Evolutionary conservation across 2,329 filamentous ascomycete species (phyloP), one percentile per base, ranked within the genome.

Genomic region (Paracoccidioides brasiliensis): DNA sequence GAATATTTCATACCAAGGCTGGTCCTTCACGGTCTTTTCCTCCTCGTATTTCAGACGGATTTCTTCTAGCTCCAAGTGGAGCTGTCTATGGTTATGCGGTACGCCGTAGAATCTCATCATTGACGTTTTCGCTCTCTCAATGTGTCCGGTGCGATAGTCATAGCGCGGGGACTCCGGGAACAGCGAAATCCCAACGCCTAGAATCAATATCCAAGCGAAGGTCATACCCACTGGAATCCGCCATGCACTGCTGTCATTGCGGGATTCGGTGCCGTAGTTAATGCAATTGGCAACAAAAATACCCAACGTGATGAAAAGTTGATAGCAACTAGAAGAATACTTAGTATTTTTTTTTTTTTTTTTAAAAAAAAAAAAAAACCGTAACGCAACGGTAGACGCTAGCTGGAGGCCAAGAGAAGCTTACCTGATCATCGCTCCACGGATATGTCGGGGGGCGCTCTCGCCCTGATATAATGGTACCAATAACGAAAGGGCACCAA

Each of bases 1-100:
- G 61, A 76, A 71, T 56, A 76, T 70, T 59, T 74, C 70, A 57
- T 71, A 68, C 70, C 72, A 74, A 52, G 69, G 61, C 38, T 69
- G 64, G 22, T 64, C 58, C 28, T 70, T 70, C 2, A 70, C 71
- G 28, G 71, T 69, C 14, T 70, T 67, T 63, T 81, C 80, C 41
- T 79, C 78, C 28, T 82, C 79, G 43, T 81, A 72, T 64, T 82
- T 82, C 54, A 73, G 71, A 61, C 79, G 76, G 66, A 83, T 83
- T 57, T 83, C 80, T 37, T 71, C 61, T 57, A 83, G 73, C 60
- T 83, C 80, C 52, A 76, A 71, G 45, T 74, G 68, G 46, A 83
- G 75, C 57, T 76, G 73, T 41, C 73, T 75, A 67, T 83, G 79
- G 62, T 80, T 77, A 56, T 76, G 69, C 5, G 75, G 68, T 1